These are phyloP conservation scores for Xerocomellus dryophilus DNA, from an alignment of 768 basidiomycete species.

Conservation along the genomic window DNA sequence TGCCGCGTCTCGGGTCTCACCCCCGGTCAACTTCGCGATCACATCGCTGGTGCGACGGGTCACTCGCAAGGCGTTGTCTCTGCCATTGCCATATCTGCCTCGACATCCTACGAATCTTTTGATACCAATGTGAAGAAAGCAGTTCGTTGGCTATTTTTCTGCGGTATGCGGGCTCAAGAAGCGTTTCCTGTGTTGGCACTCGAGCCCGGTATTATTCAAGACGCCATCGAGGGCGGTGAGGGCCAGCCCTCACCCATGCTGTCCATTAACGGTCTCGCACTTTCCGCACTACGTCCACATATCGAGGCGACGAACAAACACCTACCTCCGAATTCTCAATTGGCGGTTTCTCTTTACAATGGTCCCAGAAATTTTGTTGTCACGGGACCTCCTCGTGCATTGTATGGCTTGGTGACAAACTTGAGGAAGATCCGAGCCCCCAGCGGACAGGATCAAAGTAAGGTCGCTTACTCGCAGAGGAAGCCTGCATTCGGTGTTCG, in stretches of 20 bases:
- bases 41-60: constrained; percentile 85
- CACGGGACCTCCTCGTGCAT: constrained; percentile 83
- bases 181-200: constrained; percentile 90
- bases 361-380: constrained; percentile 89
- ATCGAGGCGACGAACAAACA: constrained; percentile 85
- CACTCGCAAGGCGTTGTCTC: constrained; percentile 98
- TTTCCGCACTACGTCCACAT: constrained; percentile 76
- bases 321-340: constrained; percentile 71
- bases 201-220: constrained; percentile 83
- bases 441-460: constrained; percentile 87
- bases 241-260: constrained; percentile 94
- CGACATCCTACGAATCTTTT: constrained; percentile 72
- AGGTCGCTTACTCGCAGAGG: constrained; percentile 89
- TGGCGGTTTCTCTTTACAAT: constrained; percentile 89
- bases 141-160: constrained; percentile 89
- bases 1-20: constrained; percentile 72
- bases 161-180: constrained; percentile 89
- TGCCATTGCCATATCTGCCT: constrained; percentile 84
- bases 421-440: constrained; percentile 89
- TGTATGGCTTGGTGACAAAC: constrained; percentile 93
- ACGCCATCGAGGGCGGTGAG: constrained; percentile 89
- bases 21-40: constrained; percentile 75
- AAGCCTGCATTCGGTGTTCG: constrained; percentile 90
- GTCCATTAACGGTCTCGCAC: constrained; percentile 75
- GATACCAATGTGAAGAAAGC: constrained; percentile 76